Percentiles rank a stretch among this genome's conserved stretches.
Conservation (phyloP, 2,329 filamentous ascomycete genomes). For the Ceratocystis destructans region DNA sequence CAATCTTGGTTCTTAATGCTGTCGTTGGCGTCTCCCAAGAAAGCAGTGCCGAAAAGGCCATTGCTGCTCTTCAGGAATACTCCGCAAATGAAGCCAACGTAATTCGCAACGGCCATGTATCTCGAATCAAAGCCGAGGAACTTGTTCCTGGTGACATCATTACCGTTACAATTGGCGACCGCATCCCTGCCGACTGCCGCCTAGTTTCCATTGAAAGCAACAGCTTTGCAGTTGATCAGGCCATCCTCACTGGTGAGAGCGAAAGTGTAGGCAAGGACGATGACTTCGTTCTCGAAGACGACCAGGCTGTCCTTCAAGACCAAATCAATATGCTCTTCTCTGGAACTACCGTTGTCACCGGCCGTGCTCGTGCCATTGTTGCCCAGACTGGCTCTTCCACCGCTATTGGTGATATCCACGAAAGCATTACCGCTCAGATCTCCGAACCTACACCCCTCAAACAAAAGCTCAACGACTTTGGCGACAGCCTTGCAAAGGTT, state of each 20-base stretch:
- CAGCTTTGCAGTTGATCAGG: conserved; percentile 92
- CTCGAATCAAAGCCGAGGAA: conserved; percentile 86
- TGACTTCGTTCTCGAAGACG: conserved; percentile 51
- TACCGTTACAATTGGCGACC: conserved; percentile 75
- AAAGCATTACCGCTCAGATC: conserved; percentile 96
- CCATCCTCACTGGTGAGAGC: conserved; percentile 92
- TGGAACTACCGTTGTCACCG: conserved; percentile 90
- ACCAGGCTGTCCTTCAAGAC: conserved; percentile 87
- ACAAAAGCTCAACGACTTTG: conserved; percentile 98
- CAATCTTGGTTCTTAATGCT: conserved; percentile 90
- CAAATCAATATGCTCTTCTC: conserved; percentile 98
- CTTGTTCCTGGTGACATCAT: conserved; percentile 90
- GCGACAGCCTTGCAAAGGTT: conserved; percentile 89
- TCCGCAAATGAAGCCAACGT: conserved; percentile 97
- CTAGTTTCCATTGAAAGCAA: conserved; percentile 87
- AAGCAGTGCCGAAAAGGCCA: conserved; percentile 96
- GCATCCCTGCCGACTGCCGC: conserved; percentile 89
- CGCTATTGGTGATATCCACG: conserved; percentile 96
- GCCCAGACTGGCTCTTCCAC: conserved; percentile 80
- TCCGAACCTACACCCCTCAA: conserved; percentile 94
- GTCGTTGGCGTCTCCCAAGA: conserved; percentile 97
- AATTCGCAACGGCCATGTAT: conserved; percentile 59
- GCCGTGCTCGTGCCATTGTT: conserved; percentile 81
- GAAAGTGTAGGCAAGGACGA: conserved; percentile 88
- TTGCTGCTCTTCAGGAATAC: conserved; percentile 95